phyloP scores from a whole-genome alignment of 805 yeast genomes.

The Myxozyma nipponensis region DNA sequence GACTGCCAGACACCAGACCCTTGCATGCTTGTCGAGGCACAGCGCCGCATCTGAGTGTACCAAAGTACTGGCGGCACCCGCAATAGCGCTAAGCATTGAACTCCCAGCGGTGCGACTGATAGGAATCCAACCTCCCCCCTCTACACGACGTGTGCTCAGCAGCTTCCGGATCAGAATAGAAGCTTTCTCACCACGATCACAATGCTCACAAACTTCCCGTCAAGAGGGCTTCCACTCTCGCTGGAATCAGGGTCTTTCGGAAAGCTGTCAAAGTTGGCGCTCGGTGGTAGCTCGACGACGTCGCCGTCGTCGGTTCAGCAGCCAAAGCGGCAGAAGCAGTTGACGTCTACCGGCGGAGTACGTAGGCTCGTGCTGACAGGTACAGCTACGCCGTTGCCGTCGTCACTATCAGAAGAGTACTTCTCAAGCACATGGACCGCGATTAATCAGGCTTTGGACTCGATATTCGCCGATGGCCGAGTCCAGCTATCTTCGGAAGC shows the following conservation, averaged over 20 bases:
- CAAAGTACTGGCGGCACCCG: too few species aligned
- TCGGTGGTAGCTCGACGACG: conserved; percentile 1
- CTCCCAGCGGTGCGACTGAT: too few species aligned
- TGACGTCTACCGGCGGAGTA: conserved; percentile 12
- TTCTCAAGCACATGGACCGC: conserved; percentile 13
- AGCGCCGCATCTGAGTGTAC: too few species aligned
- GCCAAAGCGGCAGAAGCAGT: conserved; percentile 23
- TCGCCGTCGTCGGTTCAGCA: conserved; percentile 10
- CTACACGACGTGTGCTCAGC: too few species aligned
- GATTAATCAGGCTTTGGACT: conserved; percentile 15
- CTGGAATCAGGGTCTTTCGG: not conserved
- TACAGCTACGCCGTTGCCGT: not conserved
- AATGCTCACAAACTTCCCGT: conserved; percentile 26
- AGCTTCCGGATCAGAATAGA: too few species aligned
- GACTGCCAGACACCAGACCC: too few species aligned
- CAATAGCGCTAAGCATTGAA: too few species aligned
- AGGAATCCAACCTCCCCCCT: too few species aligned
- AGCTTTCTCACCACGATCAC: too few species aligned
- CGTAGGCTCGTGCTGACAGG: conserved; percentile 17
- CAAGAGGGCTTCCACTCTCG: conserved; percentile 18
- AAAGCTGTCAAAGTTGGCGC: not conserved
- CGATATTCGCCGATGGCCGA: conserved; percentile 8
- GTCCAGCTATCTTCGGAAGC: conserved; percentile 30
- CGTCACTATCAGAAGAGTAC: conserved; percentile 12
- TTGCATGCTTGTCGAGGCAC: too few species aligned